A percentile compares a stretch with the other conserved stretches of the same genome.
Conservation (phyloP, 2,329 filamentous ascomycete genomes). For the Epichloe brachyelytri region DNA sequence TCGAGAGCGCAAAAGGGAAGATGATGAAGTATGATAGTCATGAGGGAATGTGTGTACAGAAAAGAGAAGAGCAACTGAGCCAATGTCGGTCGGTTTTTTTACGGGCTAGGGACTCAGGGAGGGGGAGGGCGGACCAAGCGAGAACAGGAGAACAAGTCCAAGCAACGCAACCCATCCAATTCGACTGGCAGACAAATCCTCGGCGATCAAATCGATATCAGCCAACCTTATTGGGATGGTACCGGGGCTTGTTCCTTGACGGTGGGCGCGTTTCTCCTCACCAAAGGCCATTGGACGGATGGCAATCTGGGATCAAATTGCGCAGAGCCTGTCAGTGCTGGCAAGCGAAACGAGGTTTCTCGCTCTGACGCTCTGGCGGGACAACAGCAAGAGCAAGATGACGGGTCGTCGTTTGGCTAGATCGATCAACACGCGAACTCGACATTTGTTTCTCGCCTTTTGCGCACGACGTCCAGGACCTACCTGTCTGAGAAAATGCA, state of each 20-base stretch:
- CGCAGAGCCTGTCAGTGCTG: background rate
- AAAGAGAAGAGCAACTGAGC: conserved; percentile 12
- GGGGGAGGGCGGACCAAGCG: background rate
- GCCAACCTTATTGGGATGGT: background rate
- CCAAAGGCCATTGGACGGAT: conserved; percentile 1
- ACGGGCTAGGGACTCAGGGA: background rate
- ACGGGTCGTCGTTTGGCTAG: background rate
- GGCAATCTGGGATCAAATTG: background rate
- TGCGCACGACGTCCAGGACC: background rate
- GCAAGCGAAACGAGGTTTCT: background rate
- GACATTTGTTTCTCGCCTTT: background rate
- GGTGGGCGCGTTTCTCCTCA: background rate
- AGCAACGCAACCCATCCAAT: background rate
- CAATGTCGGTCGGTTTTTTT: conserved; percentile 7
- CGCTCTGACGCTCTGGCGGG: background rate
- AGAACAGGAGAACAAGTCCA: background rate
- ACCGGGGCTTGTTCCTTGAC: background rate
- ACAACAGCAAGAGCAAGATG: background rate
- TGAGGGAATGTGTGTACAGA: conserved; percentile 18
- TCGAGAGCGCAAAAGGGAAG: conserved; percentile 34
- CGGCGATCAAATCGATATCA: background rate
- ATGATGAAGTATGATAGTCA: conserved; percentile 32
- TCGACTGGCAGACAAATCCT: background rate
- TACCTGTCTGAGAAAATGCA: background rate
- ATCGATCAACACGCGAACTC: background rate